Conservation (phyloP, 176 grass and related monocot species). For the Chloris gayana region DNA sequence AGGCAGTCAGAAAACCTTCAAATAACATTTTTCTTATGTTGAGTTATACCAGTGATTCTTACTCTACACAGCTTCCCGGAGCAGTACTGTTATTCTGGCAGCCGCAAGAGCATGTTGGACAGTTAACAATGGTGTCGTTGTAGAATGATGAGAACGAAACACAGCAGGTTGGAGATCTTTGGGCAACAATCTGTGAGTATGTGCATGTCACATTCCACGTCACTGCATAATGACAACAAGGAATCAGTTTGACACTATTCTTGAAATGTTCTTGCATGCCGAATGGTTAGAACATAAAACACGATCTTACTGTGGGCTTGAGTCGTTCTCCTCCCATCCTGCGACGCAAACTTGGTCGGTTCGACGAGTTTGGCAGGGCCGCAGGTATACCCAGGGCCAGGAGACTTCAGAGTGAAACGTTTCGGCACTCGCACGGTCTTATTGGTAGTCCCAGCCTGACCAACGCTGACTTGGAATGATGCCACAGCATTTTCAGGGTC, state of each 20-base stretch:
- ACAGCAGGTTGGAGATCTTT: slow-evolving; percentile 71
- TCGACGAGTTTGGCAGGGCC: slow-evolving; percentile 56
- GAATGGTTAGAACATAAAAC: background rate
- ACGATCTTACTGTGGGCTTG: slow-evolving; percentile 61
- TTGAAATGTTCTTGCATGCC: background rate
- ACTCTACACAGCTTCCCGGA: slow-evolving; percentile 77
- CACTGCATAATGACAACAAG: slow-evolving; percentile 48
- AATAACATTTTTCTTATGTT: slow-evolving; percentile 16
- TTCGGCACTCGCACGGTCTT: slow-evolving; percentile 51
- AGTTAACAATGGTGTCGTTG: slow-evolving; percentile 75
- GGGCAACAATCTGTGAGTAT: slow-evolving; percentile 70
- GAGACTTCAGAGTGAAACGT: slow-evolving; percentile 57
- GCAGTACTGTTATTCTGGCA: slow-evolving; percentile 68
- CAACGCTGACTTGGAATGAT: slow-evolving; percentile 70
- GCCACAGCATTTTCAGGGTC: slow-evolving; percentile 62
- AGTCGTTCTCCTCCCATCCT: slow-evolving; percentile 70
- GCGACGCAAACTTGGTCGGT: slow-evolving; percentile 58
- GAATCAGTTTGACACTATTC: background rate
- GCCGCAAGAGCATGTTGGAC: slow-evolving; percentile 77
- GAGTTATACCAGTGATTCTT: slow-evolving; percentile 36
- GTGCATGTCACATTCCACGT: slow-evolving; percentile 87
- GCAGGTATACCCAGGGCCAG: slow-evolving; percentile 80
- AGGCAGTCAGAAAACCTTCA: slow-evolving; percentile 22
- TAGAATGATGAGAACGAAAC: slow-evolving; percentile 85
- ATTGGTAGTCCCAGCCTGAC: slow-evolving; percentile 69